A percentile compares a stretch with the other conserved stretches of the same genome.
phyloP scores from a whole-genome alignment of 1,284 basidiomycete species.

The Ceratobasidium sp. region DNA sequence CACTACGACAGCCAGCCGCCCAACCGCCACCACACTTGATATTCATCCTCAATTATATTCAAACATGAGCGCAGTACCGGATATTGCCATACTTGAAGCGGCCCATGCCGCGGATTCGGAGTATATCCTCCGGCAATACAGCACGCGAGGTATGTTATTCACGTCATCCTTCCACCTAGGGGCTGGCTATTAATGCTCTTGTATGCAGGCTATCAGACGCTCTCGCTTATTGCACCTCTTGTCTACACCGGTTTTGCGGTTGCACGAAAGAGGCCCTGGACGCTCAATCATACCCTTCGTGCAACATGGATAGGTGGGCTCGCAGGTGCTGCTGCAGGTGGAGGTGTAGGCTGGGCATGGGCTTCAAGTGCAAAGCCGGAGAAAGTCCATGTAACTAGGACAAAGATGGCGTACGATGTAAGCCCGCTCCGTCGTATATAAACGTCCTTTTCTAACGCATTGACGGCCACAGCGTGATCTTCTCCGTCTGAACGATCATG shows the following conservation, averaged over 20 bases:
- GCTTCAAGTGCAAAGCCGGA: slow-evolving; percentile 46
- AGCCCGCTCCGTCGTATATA: slow-evolving; percentile 36
- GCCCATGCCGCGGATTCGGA: slow-evolving; percentile 54
- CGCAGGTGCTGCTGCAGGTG: slow-evolving; percentile 58
- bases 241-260: slow-evolving; percentile 65
- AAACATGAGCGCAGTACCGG: not conserved
- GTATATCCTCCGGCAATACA: slow-evolving; percentile 69
- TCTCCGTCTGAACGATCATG: slow-evolving; percentile 71
- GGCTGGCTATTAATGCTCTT: not conserved
- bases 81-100: slow-evolving; percentile 2
- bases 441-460: not conserved
- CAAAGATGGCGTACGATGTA: slow-evolving; percentile 67
- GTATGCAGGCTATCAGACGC: slow-evolving; percentile 66
- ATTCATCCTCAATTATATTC: not conserved
- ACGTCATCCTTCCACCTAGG: slow-evolving; percentile 48
- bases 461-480: slow-evolving; percentile 60
- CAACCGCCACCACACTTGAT: no score
- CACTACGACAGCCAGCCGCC: no score
- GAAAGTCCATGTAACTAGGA: slow-evolving; percentile 57
- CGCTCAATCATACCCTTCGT: slow-evolving; percentile 68
- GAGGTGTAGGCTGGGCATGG: slow-evolving; percentile 50
- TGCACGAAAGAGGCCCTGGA: slow-evolving; percentile 65
- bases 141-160: slow-evolving; percentile 19
- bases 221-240: slow-evolving; percentile 69
- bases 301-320: slow-evolving; percentile 75